These are phyloP conservation scores for Pseudognaphalium luteoalbum DNA, from an alignment of 129 eudicot species.

Conservation along the genomic window DNA sequence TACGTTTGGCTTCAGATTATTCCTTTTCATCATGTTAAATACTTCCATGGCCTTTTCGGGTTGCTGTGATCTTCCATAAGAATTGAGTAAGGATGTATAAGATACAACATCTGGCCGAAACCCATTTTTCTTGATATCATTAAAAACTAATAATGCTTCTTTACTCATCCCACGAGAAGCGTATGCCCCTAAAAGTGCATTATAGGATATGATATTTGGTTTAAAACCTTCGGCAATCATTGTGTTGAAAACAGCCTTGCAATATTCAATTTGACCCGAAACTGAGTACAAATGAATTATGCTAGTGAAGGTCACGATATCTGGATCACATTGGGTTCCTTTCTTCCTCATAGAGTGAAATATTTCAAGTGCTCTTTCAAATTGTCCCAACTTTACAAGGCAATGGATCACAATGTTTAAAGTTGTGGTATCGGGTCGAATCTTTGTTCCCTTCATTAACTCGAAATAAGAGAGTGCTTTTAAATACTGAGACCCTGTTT, in stretches of 20 bases:
- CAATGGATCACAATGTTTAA: conserved; percentile 85
- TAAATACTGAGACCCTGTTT: conserved; percentile 73
- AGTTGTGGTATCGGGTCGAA: conserved; percentile 86
- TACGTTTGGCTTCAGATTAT: conserved; percentile 71
- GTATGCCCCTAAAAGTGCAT: conserved; percentile 81
- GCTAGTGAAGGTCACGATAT: conserved; percentile 89
- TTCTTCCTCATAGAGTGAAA: conserved; percentile 91
- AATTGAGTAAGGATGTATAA: conserved; percentile 86
- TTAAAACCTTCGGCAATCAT: conserved; percentile 79
- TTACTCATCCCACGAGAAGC: conserved; percentile 73
- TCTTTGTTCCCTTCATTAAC: conserved; percentile 81
- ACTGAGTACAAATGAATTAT: conserved; percentile 86
- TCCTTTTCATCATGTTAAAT: conserved; percentile 63
- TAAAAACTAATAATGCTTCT: conserved; percentile 64
- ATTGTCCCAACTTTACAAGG: conserved; percentile 67
- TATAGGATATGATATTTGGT: conserved; percentile 84
- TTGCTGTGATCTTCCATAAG: conserved; percentile 89
- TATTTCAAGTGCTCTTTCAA: conserved; percentile 57
- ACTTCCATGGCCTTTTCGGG: conserved; percentile 74
- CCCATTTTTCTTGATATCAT: conserved; percentile 58
- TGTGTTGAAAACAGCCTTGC: conserved; percentile 69
- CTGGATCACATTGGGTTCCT: conserved; percentile 69
- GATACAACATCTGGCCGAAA: conserved; percentile 82
- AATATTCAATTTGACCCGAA: conserved; percentile 72
- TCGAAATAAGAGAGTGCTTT: conserved; percentile 92